Percentiles rank a stretch among this genome's conserved stretches.
phyloP scores from a whole-genome alignment of 2,329 filamentous ascomycete genomes.

The Trichoderma arundinaceum region DNA sequence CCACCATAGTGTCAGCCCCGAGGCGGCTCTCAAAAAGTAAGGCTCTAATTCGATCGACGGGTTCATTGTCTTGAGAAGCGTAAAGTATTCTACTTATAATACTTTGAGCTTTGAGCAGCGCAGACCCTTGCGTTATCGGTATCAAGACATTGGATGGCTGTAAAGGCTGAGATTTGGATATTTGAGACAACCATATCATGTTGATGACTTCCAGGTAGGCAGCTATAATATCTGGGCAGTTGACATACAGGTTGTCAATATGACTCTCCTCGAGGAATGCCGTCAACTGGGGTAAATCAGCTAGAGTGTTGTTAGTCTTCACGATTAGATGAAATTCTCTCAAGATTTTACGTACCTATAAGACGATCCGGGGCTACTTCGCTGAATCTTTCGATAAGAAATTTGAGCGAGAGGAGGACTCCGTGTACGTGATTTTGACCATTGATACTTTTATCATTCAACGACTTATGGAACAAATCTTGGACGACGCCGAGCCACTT shows the following conservation, averaged over 20 bases:
- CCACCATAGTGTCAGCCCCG: constrained; percentile 46
- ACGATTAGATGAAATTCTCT: not conserved
- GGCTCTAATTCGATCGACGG: constrained; percentile 37
- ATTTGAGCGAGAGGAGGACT: constrained; percentile 60
- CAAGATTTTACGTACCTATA: constrained; percentile 46
- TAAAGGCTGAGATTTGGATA: constrained; percentile 33
- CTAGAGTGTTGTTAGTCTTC: constrained; percentile 38
- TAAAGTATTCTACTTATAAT: constrained; percentile 48
- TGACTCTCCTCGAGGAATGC: constrained; percentile 41
- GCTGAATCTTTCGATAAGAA: constrained; percentile 59
- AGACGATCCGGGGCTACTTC: constrained; percentile 54
- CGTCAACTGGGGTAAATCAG: constrained; percentile 41
- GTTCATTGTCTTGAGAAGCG: constrained; percentile 36
- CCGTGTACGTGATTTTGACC: constrained; percentile 64
- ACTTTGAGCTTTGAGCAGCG: constrained; percentile 50
- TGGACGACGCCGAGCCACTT: constrained; percentile 54
- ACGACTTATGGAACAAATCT: constrained; percentile 44
- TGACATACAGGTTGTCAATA: constrained; percentile 36
- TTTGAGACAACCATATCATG: constrained; percentile 45
- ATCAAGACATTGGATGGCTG: constrained; percentile 35
- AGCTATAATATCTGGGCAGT: constrained; percentile 52
- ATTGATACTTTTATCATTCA: constrained; percentile 37
- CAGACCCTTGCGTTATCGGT: constrained; percentile 39
- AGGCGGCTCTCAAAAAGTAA: constrained; percentile 42
- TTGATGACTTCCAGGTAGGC: constrained; percentile 56